Evolutionary conservation across 257 asterid genomes (phyloP).

Genomic region (Nicotiana otophora): DNA sequence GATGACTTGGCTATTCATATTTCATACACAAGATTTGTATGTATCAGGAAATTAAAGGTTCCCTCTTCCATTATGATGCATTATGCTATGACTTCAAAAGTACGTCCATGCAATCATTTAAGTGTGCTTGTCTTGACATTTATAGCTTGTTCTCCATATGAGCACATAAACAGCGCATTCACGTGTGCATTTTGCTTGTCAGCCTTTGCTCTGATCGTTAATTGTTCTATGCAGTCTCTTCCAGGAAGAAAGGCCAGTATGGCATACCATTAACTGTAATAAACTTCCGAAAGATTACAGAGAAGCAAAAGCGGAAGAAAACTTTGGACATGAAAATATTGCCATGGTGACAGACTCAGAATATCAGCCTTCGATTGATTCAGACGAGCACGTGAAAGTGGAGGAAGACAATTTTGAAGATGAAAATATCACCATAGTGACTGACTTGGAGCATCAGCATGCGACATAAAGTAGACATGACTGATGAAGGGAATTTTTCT

Average conservation of each 20-base stretch:
- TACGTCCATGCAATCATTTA: not conserved
- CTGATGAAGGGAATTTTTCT: not conserved
- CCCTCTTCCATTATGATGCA: not conserved
- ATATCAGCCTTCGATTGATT: slow-evolving; percentile 33
- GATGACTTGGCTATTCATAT: not conserved
- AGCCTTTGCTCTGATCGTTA: not conserved
- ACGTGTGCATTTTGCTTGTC: not conserved
- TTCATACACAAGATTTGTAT: not conserved
- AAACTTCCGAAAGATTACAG: slow-evolving; percentile 49
- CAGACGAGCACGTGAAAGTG: slow-evolving; percentile 29
- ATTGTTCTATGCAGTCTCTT: slow-evolving; percentile 49
- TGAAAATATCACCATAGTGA: slow-evolving; percentile 53
- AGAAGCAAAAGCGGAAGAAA: slow-evolving; percentile 29
- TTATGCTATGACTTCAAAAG: not conserved
- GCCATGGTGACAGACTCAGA: slow-evolving; percentile 44
- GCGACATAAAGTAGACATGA: slow-evolving; percentile 20
- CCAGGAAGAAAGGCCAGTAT: slow-evolving; percentile 78
- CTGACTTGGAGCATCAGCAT: slow-evolving; percentile 31
- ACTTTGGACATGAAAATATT: slow-evolving; percentile 43
- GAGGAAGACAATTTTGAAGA: slow-evolving; percentile 22
- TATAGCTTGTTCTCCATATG: not conserved
- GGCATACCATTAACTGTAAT: slow-evolving; percentile 84
- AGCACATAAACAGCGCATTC: not conserved
- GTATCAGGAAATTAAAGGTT: not conserved
- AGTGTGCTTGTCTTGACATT: not conserved